Base-by-base conservation (phyloP, 345 rosid species). In the Eucalyptus sp. region DNA sequence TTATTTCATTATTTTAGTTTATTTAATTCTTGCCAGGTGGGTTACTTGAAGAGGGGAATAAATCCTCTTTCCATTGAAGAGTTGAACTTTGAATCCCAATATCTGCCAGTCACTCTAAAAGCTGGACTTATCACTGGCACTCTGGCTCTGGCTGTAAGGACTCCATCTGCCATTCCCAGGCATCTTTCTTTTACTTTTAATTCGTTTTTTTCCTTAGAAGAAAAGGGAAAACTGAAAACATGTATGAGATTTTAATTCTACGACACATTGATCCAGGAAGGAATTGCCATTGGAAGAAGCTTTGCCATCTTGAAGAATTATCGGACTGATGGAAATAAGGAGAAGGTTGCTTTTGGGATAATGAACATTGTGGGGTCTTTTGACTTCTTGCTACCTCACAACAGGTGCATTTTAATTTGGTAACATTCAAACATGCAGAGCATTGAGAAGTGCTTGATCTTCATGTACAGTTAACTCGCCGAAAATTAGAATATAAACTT, bases 281-380 rank as follows among this genome's bases (percentile, higher is more conserved):
- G 99, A 25, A 94, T 97, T 88, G 98, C 99, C 17, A 95, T 96
- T 16, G 96, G 96, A 88, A 92, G 98, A 89, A 96, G 99, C 92
- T 97, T 96, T 90, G 99, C 97, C 44, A 90, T 95, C 66, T 90
- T 94, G 91, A 92, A 90, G 86, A 97, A 96, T 90, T 95, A 94
- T 87, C 99, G 95, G 91, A 94, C 93, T 10, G 99, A 97, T 88
- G 99, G 97, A 44, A 97, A 96, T 93, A 97, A 97, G 90, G 99
- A 96, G 94, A 97, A 95, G 93, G 86, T 94, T 49, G 98, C 99
- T 85, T 96, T 96, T 90, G 99, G 99, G 87, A 87, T 96, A 25
- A 97, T 97, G 99, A 97, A 96, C 93, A 91, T 95, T 8, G 37
- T 94, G 50, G 99, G 99, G 58, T 97, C 99, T 41, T 41, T 94